Evolutionary conservation across 2,329 filamentous ascomycete species (phyloP).

Genomic region (Stagonosporopsis vannaccii): DNA sequence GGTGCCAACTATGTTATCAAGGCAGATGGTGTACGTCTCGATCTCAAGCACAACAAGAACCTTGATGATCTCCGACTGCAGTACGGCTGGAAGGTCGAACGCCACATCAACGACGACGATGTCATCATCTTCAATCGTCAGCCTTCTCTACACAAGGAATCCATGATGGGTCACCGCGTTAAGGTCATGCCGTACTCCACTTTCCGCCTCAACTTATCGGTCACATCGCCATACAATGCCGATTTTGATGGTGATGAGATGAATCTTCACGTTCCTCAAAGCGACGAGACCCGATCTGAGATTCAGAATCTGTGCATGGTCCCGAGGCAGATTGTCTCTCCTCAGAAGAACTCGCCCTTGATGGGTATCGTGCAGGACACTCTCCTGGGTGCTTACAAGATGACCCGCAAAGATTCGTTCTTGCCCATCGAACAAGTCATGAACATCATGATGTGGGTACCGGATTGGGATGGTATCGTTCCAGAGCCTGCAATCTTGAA

Average conservation of each 20-base stretch:
- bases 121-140: constrained; percentile 99
- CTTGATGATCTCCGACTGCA: constrained; percentile 85
- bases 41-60: constrained; percentile 90
- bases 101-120: constrained; percentile 94
- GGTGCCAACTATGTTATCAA: constrained; percentile 97
- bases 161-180: constrained; percentile 99
- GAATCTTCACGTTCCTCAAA: constrained; percentile 99
- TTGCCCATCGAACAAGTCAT: constrained; percentile 90
- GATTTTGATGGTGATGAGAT: constrained; percentile 99
- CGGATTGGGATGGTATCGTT: constrained; percentile 95
- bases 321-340: constrained; percentile 97
- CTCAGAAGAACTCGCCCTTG: constrained; percentile 92
- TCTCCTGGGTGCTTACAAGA: constrained; percentile 94
- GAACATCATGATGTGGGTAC: constrained; percentile 97
- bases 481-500: constrained; percentile 94
- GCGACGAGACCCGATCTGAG: constrained; percentile 94
- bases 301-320: constrained; percentile 95
- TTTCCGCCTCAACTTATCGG: constrained; percentile 95
- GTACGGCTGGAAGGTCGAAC: constrained; percentile 98
- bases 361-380: constrained; percentile 99
- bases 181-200: constrained; percentile 99
- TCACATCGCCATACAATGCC: constrained; percentile 98
- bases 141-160: constrained; percentile 98
- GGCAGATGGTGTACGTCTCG: constrained; percentile 90
- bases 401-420: constrained; percentile 92